Percentiles rank a stretch among this genome's conserved stretches.
phyloP scores from a whole-genome alignment of 257 asterid species.

The Nicotiana otophora region DNA sequence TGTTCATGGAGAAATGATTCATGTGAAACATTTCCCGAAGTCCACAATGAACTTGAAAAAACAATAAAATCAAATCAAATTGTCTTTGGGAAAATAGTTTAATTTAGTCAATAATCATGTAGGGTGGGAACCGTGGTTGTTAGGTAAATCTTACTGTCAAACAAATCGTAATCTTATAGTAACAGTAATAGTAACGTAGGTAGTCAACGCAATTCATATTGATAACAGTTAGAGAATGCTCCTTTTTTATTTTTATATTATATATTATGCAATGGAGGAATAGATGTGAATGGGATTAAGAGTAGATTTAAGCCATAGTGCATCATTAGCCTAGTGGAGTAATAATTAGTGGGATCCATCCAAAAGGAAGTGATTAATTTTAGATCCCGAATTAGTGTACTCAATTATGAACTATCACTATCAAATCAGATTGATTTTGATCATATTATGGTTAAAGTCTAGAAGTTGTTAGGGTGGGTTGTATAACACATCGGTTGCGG shows the following conservation, averaged over 20 bases:
- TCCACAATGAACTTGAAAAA: neutral
- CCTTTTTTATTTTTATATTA: neutral
- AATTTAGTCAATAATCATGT: neutral
- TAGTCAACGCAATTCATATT: neutral
- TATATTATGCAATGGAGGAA: neutral
- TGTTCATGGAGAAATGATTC: neutral
- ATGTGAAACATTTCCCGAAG: neutral
- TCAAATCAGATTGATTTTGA: neutral
- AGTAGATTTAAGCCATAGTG: neutral
- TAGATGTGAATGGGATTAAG: neutral
- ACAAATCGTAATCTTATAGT: neutral
- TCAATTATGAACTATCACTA: neutral
- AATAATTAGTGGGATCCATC: neutral
- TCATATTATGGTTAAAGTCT: neutral
- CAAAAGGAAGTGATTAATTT: neutral
- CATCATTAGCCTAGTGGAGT: neutral
- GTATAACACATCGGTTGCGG: too few relatives aligned
- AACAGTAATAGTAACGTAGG: neutral
- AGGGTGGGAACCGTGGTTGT: too few relatives aligned
- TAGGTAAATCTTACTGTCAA: neutral
- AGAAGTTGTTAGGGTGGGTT: neutral
- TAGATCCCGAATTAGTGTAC: neutral
- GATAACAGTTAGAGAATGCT: neutral
- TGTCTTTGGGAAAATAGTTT: neutral
- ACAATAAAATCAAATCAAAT: neutral